Evolutionary conservation across 306 rosid genomes (phyloP).

Genomic region (Vigna mungo): DNA sequence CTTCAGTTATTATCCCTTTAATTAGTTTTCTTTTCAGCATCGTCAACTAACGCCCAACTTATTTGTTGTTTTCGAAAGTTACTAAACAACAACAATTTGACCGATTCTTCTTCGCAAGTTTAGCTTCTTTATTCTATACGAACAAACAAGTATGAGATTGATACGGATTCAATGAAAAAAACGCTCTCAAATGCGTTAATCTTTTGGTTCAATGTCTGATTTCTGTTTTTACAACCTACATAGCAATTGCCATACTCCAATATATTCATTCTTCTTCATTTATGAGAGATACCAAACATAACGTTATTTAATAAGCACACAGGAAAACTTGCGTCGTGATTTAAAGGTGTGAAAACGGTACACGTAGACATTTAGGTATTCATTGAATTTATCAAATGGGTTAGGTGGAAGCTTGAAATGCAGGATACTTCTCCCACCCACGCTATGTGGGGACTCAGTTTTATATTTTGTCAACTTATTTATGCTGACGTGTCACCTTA

Average conservation of each 20-base stretch:
- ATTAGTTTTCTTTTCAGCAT: background rate
- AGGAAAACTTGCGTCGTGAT: background rate
- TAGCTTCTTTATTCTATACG: background rate
- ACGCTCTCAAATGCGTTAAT: background rate
- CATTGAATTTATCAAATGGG: background rate
- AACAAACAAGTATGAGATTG: background rate
- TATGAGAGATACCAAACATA: background rate
- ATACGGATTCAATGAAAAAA: background rate
- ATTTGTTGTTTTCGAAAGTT: background rate
- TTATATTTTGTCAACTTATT: slow-evolving; percentile 36
- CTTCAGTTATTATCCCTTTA: background rate
- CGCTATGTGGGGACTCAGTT: background rate
- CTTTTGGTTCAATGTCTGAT: background rate
- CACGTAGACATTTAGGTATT: slow-evolving; percentile 7
- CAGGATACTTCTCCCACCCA: background rate
- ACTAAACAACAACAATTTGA: background rate
- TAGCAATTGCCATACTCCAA: too few relatives aligned
- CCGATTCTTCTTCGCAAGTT: background rate
- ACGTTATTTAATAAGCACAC: background rate
- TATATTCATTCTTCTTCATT: background rate
- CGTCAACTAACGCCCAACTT: background rate
- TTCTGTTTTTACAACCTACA: background rate
- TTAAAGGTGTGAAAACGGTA: background rate
- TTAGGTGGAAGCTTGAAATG: slow-evolving; percentile 11
- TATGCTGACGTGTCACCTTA: background rate